A percentile compares a stretch with the other conserved stretches of the same genome.
Evolutionary conservation across 2,329 filamentous ascomycete species (phyloP).

Genomic region (Cytospora piceae): DNA sequence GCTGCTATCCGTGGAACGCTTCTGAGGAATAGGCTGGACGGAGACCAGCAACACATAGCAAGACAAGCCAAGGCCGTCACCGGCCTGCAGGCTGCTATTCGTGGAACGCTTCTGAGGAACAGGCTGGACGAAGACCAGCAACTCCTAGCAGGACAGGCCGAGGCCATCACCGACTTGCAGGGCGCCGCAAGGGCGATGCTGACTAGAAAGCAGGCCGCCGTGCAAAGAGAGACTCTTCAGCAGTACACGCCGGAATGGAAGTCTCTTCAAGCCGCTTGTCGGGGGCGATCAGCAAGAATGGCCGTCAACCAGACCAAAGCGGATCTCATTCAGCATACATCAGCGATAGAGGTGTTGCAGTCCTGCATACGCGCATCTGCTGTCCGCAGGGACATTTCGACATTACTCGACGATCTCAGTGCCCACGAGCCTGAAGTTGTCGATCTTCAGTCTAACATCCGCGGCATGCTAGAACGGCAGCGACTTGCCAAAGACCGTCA

Average conservation of each 20-base stretch:
- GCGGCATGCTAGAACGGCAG: slow-evolving; percentile 64
- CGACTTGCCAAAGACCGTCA: slow-evolving; percentile 53
- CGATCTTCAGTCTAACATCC: slow-evolving; percentile 60
- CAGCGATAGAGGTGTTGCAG: slow-evolving; percentile 54
- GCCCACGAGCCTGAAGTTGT: slow-evolving; percentile 51
- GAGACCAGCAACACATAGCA: slow-evolving; percentile 57
- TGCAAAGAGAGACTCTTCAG: slow-evolving; percentile 55
- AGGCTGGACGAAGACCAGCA: slow-evolving; percentile 58
- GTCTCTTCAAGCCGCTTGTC: slow-evolving; percentile 50
- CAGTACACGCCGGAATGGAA: slow-evolving; percentile 55
- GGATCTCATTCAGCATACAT: slow-evolving; percentile 51
- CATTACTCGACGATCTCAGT: slow-evolving; percentile 52
- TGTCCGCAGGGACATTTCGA: slow-evolving; percentile 54
- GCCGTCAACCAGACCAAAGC: slow-evolving; percentile 49
- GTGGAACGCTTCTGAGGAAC: slow-evolving; percentile 67
- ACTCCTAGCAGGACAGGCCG: slow-evolving; percentile 55
- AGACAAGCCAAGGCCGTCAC: slow-evolving; percentile 54
- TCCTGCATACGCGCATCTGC: slow-evolving; percentile 58
- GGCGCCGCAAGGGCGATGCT: slow-evolving; percentile 67
- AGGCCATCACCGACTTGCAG: slow-evolving; percentile 62
- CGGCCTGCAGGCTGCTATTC: slow-evolving; percentile 64
- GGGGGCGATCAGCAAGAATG: slow-evolving; percentile 54
- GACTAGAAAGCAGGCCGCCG: slow-evolving; percentile 57
- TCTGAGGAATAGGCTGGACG: slow-evolving; percentile 58
- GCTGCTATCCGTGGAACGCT: slow-evolving; percentile 70